A percentile compares a stretch with the other conserved stretches of the same genome.
Conservation (phyloP, 208 protist genomes). For the Crithidia brevicula region DNA sequence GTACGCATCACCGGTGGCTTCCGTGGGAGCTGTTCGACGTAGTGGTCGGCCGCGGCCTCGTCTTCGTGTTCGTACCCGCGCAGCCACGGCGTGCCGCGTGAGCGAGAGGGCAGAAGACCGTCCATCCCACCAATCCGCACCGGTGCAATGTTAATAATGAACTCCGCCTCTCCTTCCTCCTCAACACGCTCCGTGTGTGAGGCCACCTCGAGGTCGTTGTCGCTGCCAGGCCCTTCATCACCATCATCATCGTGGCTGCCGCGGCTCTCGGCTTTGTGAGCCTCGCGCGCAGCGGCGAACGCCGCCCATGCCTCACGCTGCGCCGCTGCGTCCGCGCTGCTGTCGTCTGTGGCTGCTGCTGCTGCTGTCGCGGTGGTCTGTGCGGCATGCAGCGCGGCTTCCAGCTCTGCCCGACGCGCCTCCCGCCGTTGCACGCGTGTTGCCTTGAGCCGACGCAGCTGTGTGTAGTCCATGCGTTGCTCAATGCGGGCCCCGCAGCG, state of each 20-base stretch:
- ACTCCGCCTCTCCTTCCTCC: slow-evolving; percentile 37
- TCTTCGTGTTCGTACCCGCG: slow-evolving; percentile 34
- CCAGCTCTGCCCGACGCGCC: slow-evolving; percentile 1
- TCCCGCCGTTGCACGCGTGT: slow-evolving; percentile 21
- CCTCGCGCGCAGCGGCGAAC: slow-evolving; percentile 12
- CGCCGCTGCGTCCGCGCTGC: neutral
- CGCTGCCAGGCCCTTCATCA: slow-evolving; percentile 5
- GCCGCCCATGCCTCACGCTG: slow-evolving; percentile 11
- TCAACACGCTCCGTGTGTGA: slow-evolving; percentile 31
- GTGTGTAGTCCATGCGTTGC: slow-evolving; percentile 40
- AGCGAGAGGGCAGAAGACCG: slow-evolving; percentile 35
- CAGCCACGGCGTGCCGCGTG: slow-evolving; percentile 61
- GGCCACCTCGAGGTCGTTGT: slow-evolving; percentile 15
- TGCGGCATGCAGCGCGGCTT: neutral
- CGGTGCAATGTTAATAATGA: slow-evolving; percentile 48
- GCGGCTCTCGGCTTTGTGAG: neutral
- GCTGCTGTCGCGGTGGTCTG: no score
- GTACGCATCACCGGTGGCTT: slow-evolving; percentile 50
- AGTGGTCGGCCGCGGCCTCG: slow-evolving; percentile 32
- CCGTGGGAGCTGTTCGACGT: slow-evolving; percentile 29
- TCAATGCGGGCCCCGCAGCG: slow-evolving; percentile 32
- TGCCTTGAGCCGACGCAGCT: slow-evolving; percentile 24
- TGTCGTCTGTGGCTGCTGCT: neutral
- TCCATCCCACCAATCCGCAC: slow-evolving; percentile 58
- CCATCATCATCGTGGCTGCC: neutral